phyloP scores from a whole-genome alignment of 306 rosid species.

The Acmispon strigosus region DNA sequence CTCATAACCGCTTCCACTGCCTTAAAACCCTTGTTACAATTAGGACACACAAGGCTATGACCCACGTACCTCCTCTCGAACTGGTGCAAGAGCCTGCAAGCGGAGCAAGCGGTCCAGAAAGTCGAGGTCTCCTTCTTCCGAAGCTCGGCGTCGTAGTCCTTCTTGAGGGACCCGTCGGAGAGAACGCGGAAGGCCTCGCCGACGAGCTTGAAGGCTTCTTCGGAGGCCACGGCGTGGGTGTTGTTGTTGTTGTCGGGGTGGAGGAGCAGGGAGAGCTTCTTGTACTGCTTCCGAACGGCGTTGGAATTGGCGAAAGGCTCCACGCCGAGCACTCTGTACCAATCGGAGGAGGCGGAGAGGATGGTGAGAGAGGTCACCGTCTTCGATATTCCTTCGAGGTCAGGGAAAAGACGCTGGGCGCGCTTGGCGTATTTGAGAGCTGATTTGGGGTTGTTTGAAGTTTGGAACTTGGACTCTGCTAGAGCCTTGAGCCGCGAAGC shows the following conservation, averaged over 20 bases:
- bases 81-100: constrained; percentile 70
- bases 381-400: constrained; percentile 44
- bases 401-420: constrained; percentile 45
- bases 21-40: constrained; percentile 63
- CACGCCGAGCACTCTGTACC: constrained; percentile 56
- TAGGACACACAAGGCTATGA: constrained; percentile 62
- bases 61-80: constrained; percentile 72
- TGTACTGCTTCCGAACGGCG: constrained; percentile 56
- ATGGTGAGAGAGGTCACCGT: constrained; percentile 57
- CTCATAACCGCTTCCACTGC: constrained; percentile 54
- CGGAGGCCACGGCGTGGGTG: constrained; percentile 40
- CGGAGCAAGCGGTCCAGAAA: constrained; percentile 76
- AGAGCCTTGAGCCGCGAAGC: constrained; percentile 39
- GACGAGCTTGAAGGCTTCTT: constrained; percentile 74
- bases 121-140: constrained; percentile 18
- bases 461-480: constrained; percentile 49
- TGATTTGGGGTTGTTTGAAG: constrained; percentile 39
- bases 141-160: constrained; percentile 60
- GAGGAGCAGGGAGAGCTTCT: constrained; percentile 57
- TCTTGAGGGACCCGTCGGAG: constrained; percentile 50
- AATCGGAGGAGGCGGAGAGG: constrained; percentile 38
- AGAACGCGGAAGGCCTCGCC: constrained; percentile 59
- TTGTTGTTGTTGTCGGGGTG: constrained; percentile 58
- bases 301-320: constrained; percentile 57
- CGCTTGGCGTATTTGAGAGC: constrained; percentile 66